Evolutionary conservation across 495 filamentous ascomycete genomes (phyloP), one percentile per base, ranked within the genome.

Genomic region (Tuber melanosporum): DNA sequence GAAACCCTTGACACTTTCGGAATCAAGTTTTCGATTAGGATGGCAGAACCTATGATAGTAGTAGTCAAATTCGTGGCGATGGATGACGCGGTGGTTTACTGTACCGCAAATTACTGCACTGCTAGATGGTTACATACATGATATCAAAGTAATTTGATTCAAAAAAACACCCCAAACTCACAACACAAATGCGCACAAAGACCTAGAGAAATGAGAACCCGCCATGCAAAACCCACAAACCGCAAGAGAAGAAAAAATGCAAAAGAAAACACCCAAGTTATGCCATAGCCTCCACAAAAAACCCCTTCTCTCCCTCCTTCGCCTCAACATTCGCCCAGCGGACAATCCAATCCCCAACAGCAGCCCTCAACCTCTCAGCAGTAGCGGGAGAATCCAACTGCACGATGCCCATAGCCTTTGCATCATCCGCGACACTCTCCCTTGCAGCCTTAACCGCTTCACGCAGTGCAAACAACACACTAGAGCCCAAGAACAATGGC

Each of bases 341-440:
- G 77, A 98, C 86, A 82, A 98, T 96, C 39, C 92, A 91, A 89
- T 98, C 95, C 32, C 89, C 92, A 84, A 94, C 95, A 42, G 89
- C 90, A 39, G 94, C 83, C 79, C 95, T 86, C 73, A 98, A 94
- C 83, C 93, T 88, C 87, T 98, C 95, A 0, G 93, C 90, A 43
- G 95, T 98, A 6, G 92, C 92, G 19, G 93, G 93, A 78, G 91
- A 92, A 81, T 90, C 87, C 77, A 95, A 81, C 52, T 82, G 84
- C 83, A 95, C 79, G 75, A 94, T 71, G 17, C 87, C 86, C 76
- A 88, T 87, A 26, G 79, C 84, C 57, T 41, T 39, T 8, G 22
- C 70, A 80, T 81, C 42, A 70, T 84, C 26, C 72, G 83, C 15
- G 83, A 84, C n/a, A 79, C 83, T 6, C 73, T 79, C 12, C 42